Percentiles rank a stretch among this genome's conserved stretches.
Conservation (phyloP, 495 filamentous ascomycete species). For the Trichocladium uniseriatum region DNA sequence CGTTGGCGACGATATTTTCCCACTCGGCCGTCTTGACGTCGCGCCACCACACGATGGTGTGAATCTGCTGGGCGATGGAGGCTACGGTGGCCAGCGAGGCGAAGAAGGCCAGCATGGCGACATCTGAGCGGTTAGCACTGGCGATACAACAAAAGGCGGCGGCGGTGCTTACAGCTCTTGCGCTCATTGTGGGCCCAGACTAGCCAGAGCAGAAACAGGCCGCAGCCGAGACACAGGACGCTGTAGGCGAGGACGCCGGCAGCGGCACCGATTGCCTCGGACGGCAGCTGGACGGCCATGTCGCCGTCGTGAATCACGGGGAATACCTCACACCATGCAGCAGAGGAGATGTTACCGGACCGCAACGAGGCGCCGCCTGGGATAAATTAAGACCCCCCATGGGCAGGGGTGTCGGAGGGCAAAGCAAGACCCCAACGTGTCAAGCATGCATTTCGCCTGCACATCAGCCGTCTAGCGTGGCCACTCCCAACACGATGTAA, state of each 20-base stretch:
- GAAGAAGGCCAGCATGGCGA: constrained; percentile 34
- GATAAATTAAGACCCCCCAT: too few species aligned
- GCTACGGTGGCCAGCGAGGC: constrained; percentile 31
- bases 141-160: neutral
- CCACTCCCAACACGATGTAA: too few species aligned
- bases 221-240: constrained; percentile 28
- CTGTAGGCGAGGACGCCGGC: constrained; percentile 35
- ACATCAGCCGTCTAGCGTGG: too few species aligned
- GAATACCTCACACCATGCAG: too few species aligned
- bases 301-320: too few species aligned
- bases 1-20: constrained; percentile 25
- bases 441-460: too few species aligned
- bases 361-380: too few species aligned
- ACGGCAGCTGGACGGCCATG: constrained; percentile 36
- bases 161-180: constrained; percentile 38
- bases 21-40: constrained; percentile 36
- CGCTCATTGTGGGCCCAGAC: constrained; percentile 38
- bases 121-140: constrained; percentile 25
- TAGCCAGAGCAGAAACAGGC: constrained; percentile 31
- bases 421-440: too few species aligned
- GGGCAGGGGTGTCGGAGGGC: too few species aligned
- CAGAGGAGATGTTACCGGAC: neutral
- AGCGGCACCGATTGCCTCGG: constrained; percentile 30
- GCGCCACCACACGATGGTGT: constrained; percentile 35
- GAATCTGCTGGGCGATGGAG: constrained; percentile 39